Percentiles rank a stretch among this genome's conserved stretches.
These are phyloP conservation scores for Rhynchospora tenuis DNA, from an alignment of 176 grass and related monocot species.

Conservation along the genomic window DNA sequence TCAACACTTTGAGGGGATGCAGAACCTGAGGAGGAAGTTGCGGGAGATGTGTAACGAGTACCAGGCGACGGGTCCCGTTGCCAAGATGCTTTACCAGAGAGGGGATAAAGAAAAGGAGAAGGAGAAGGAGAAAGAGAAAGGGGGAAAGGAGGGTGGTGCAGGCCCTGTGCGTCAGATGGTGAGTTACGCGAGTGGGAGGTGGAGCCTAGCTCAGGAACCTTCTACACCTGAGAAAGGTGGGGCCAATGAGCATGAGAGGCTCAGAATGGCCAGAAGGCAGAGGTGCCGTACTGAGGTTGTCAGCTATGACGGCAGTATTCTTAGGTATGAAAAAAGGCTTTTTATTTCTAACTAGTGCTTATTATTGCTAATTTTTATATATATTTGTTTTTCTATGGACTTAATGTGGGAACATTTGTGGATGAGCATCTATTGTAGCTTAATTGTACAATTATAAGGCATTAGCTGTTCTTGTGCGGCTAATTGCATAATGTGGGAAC, in stretches of 20 bases:
- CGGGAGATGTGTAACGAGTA: constrained; percentile 85
- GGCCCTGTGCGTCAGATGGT: constrained; percentile 44
- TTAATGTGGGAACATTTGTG: background rate
- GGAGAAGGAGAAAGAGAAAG: constrained; percentile 10
- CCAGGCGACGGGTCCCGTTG: constrained; percentile 76
- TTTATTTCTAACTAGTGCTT: background rate
- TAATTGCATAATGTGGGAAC: background rate
- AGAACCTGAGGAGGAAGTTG: constrained; percentile 63
- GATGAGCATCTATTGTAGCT: background rate
- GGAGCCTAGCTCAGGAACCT: constrained; percentile 53
- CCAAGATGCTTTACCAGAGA: constrained; percentile 65
- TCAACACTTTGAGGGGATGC: constrained; percentile 74
- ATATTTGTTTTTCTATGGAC: constrained; percentile 6
- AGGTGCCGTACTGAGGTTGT: constrained; percentile 64
- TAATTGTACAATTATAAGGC: background rate
- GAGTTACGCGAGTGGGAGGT: constrained; percentile 72
- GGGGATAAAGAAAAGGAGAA: constrained; percentile 46
- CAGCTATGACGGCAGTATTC: constrained; percentile 74
- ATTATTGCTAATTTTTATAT: background rate
- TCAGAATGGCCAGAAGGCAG: constrained; percentile 57
- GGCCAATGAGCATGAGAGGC: constrained; percentile 49
- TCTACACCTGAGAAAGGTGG: constrained; percentile 36
- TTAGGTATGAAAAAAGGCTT: constrained; percentile 49
- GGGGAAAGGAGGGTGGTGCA: background rate
- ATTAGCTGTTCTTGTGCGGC: background rate